Conservation (phyloP, 2,329 filamentous ascomycete species). For the Fusarium brevicatenulatum region DNA sequence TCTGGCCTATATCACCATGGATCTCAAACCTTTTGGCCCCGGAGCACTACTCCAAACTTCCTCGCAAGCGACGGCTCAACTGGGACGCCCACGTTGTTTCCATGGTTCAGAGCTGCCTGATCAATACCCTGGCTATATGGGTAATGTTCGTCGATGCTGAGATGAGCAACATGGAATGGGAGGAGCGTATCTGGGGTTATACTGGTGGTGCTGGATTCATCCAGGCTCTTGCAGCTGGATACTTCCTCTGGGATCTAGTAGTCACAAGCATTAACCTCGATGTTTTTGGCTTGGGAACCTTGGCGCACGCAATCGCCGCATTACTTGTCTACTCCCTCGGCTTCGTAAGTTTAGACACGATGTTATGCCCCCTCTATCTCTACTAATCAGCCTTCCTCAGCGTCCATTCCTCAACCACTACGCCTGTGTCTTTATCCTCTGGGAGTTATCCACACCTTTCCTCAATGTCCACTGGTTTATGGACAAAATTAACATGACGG, state of each 20-base stretch:
- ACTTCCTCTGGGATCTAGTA: conserved; percentile 85
- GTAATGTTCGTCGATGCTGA: conserved; percentile 76
- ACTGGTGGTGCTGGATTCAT: conserved; percentile 77
- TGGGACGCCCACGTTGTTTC: conserved; percentile 90
- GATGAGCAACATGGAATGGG: conserved; percentile 71
- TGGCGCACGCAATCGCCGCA: conserved; percentile 81
- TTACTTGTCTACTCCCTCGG: conserved; percentile 79
- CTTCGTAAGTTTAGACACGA: conserved; percentile 70
- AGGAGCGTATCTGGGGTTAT: conserved; percentile 81
- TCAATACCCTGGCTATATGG: conserved; percentile 79
- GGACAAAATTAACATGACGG: conserved; percentile 85
- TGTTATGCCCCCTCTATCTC: not conserved
- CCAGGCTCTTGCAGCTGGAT: conserved; percentile 80
- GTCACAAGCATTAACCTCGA: conserved; percentile 74
- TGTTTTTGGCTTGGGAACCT: conserved; percentile 79
- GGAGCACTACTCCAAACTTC: conserved; percentile 70
- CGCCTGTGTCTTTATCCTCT: conserved; percentile 82
- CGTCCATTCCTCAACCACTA: conserved; percentile 88
- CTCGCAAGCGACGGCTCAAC: conserved; percentile 73
- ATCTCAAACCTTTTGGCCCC: conserved; percentile 72
- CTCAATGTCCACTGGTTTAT: conserved; percentile 93
- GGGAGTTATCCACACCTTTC: conserved; percentile 87
- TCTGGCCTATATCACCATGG: conserved; percentile 72
- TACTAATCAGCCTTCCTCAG: conserved; percentile 54
- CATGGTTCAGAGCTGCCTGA: conserved; percentile 78